phyloP scores from a whole-genome alignment of 1,284 basidiomycete species.

The Xerocomus minutiporus region DNA sequence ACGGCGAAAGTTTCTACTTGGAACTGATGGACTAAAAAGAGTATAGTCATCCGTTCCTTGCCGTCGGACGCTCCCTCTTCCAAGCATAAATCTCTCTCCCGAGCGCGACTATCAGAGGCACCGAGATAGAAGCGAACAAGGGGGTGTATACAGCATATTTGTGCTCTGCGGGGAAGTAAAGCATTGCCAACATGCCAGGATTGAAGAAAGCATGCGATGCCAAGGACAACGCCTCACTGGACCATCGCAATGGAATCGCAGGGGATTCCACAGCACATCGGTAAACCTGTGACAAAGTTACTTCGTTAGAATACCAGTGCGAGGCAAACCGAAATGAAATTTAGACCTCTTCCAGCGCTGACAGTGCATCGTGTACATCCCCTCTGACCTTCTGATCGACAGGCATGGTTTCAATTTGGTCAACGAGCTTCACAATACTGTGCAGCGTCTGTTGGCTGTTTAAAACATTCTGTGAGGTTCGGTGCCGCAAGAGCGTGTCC shows the following conservation, averaged over 20 bases:
- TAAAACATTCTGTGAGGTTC: conserved; percentile 68
- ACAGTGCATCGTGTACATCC: conserved; percentile 67
- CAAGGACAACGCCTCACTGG: conserved; percentile 62
- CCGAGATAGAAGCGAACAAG: conserved; percentile 82
- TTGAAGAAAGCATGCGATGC: conserved; percentile 94
- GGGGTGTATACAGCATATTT: conserved; percentile 94
- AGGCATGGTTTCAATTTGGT: conserved; percentile 87
- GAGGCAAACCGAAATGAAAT: conserved; percentile 2
- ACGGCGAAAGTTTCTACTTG: conserved; percentile 9
- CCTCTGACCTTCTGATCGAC: conserved; percentile 71
- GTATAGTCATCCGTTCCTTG: conserved; percentile 18
- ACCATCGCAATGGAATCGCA: conserved; percentile 51
- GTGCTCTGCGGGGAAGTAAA: conserved; percentile 97
- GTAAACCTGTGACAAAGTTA: conserved; percentile 21
- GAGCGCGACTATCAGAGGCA: conserved; percentile 75
- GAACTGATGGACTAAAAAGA: not conserved
- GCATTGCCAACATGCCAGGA: conserved; percentile 89
- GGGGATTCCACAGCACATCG: conserved; percentile 35
- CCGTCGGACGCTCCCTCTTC: conserved; percentile 34
- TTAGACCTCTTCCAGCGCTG: conserved; percentile 66
- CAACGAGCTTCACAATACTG: conserved; percentile 79
- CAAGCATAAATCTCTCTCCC: conserved; percentile 65
- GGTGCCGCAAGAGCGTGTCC: conserved; percentile 67
- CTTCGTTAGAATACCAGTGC: conserved; percentile 8
- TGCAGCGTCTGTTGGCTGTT: conserved; percentile 69